Base-by-base conservation (phyloP, 139 green algal genomes). In the Bryopsis sp. region DNA sequence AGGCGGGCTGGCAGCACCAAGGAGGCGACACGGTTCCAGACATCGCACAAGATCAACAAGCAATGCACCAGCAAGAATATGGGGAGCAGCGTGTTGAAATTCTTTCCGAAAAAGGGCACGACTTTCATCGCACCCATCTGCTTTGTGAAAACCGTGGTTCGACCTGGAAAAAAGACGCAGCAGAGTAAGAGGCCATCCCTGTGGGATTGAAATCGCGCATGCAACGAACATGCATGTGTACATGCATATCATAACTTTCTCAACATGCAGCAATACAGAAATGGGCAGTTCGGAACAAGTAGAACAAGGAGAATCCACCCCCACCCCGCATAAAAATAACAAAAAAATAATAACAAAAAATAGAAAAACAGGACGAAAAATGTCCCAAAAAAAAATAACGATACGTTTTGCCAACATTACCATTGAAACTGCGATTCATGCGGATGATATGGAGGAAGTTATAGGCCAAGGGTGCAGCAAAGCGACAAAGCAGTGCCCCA, bases 391-490 rank as follows among this genome's bases (percentile, higher is more conserved):
- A n/a, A n/a, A n/a, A n/a, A n/a, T n/a, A n/a, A n/a, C n/a, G n/a
- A n/a, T n/a, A n/a, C n/a, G n/a, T n/a, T n/a, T n/a, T 8, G 50
- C 7, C 7, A 29, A 11, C 6, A 31, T 39, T 3, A 71, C 69
- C 71, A 19, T 64, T 6, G 3, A 76, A 47, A 39, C 73, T 58
- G 33, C 80, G 70, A 24, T 79, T 78, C 74, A 88, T 83, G 58
- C 81, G 85, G 34, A 91, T 76, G 61, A 92, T 83, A 73, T 90
- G 85, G 61, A 95, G 84, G 72, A 93, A 93, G 81, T 97, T 99
- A 84, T 90, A 98, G 65, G 80, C 90, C 11, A 96, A 86, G 34
- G 94, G 89, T 1, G 93, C 85, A 1, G 91, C 89, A 73, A 97
- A 97, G 34, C 93, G 85, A 67, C 81, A 91, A 73, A 92, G 86